These are phyloP conservation scores for Nitzschia inconspicua DNA, from an alignment of 108 stramenopile species.

Conservation along the genomic window DNA sequence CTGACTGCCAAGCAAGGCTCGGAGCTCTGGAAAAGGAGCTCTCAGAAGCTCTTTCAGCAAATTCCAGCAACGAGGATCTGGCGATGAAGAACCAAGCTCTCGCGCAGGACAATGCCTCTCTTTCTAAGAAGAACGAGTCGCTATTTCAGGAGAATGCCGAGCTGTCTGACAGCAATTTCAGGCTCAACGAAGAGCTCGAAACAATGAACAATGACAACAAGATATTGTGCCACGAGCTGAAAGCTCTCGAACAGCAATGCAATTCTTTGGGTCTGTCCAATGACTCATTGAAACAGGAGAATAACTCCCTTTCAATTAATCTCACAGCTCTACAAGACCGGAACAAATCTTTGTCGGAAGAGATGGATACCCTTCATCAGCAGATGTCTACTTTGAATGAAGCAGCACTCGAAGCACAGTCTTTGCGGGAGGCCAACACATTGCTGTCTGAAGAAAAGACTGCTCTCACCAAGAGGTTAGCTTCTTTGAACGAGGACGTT, in stretches of 20 bases:
- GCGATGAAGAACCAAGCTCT: constrained; percentile 9
- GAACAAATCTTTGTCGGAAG: not conserved
- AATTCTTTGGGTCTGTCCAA: not conserved
- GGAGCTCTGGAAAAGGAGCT: constrained; percentile 13
- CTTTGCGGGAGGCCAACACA: not conserved
- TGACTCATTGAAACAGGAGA: not conserved
- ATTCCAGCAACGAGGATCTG: constrained; percentile 10
- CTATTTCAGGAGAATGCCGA: constrained; percentile 4
- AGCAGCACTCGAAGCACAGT: too few relatives aligned
- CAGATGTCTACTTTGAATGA: not conserved
- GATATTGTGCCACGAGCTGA: constrained; percentile 1
- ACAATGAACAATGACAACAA: constrained; percentile 5
- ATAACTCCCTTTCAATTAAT: not conserved
- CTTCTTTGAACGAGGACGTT: constrained; percentile 1
- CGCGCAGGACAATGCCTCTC: constrained; percentile 14
- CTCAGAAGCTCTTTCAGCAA: constrained; percentile 4
- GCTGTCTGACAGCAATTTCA: not conserved
- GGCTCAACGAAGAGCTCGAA: constrained; percentile 1
- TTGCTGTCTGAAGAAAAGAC: not conserved
- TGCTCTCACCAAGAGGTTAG: not conserved
- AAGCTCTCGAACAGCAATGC: not conserved
- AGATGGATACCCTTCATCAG: not conserved
- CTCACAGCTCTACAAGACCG: not conserved
- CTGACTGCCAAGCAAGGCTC: constrained; percentile 10
- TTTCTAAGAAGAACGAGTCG: constrained; percentile 6